phyloP scores from a whole-genome alignment of 2,329 filamentous ascomycete species.

The Magnaporthiopsis incrustans region DNA sequence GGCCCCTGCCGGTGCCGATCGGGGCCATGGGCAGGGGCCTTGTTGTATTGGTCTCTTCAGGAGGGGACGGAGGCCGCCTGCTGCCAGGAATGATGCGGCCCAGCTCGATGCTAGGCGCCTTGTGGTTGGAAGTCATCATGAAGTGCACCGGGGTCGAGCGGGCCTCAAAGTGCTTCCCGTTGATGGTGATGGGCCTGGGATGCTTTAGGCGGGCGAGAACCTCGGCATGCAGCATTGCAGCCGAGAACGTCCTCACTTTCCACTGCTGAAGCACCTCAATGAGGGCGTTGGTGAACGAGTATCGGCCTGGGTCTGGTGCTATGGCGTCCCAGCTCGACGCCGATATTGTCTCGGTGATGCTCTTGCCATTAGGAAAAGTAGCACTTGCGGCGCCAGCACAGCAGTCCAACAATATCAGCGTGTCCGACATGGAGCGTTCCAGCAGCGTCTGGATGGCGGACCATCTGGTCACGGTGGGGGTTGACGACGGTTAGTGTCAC shows the following conservation, averaged over 20 bases:
- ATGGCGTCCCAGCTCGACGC: conserved; percentile 56
- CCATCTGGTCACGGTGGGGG: conserved; percentile 30
- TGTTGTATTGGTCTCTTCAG: conserved; percentile 16
- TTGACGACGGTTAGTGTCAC: too few species aligned
- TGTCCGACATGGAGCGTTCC: conserved; percentile 48
- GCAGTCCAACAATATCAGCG: conserved; percentile 50
- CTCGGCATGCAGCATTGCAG: conserved; percentile 54
- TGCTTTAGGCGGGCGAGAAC: conserved; percentile 53
- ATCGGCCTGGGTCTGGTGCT: conserved; percentile 49
- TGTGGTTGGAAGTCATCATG: conserved; percentile 56
- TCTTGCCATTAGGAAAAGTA: conserved; percentile 48
- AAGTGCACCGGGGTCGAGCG: conserved; percentile 53
- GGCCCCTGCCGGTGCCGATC: conserved; percentile 12
- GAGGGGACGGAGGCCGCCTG: conserved; percentile 28
- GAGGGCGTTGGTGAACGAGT: conserved; percentile 51
- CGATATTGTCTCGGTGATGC: conserved; percentile 54
- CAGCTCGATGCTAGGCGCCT: conserved; percentile 49
- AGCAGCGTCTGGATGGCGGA: conserved; percentile 52
- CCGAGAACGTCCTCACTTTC: conserved; percentile 46
- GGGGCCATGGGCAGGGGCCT: conserved; percentile 8
- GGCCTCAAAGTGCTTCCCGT: conserved; percentile 49
- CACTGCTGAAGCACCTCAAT: conserved; percentile 53
- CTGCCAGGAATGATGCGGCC: conserved; percentile 29
- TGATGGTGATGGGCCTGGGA: conserved; percentile 47
- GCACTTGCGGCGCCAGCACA: conserved; percentile 53